These are phyloP conservation scores for Fistulina hepatica DNA, from an alignment of 1,284 basidiomycete species.

Conservation along the genomic window DNA sequence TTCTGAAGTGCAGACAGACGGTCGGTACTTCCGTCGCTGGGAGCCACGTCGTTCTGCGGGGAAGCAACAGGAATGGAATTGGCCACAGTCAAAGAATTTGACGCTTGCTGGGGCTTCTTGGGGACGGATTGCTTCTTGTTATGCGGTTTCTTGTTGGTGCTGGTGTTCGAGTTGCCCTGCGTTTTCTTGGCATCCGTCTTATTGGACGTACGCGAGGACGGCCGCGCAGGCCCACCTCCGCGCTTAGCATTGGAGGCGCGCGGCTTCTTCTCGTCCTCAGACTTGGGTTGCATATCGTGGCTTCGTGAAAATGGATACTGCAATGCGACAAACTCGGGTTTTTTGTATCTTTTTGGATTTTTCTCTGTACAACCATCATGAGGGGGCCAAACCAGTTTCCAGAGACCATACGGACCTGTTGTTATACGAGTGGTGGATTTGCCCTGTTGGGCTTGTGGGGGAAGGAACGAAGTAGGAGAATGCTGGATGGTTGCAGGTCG, in stretches of 20 bases:
- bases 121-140: constrained; percentile 40
- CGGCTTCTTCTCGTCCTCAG: constrained; percentile 62
- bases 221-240: constrained; percentile 34
- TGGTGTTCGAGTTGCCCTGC: constrained; percentile 28
- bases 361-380: neutral
- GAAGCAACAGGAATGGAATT: constrained; percentile 40
- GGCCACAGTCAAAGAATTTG: constrained; percentile 46
- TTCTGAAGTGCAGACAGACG: constrained; percentile 71
- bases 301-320: constrained; percentile 39
- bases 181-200: constrained; percentile 50
- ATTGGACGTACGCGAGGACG: constrained; percentile 52
- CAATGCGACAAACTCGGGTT: constrained; percentile 31
- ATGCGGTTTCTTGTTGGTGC: constrained; percentile 46
- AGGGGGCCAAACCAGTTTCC: neutral
- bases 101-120: constrained; percentile 40
- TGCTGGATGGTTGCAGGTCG: too few relatives aligned
- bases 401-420: neutral
- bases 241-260: constrained; percentile 38
- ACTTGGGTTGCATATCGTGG: constrained; percentile 34
- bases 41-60: constrained; percentile 25
- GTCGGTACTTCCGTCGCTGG: constrained; percentile 46
- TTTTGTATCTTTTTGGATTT: constrained; percentile 50
- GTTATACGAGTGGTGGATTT: neutral
- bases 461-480: neutral
- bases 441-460: constrained; percentile 1